These are phyloP conservation scores for Grosmannia huntii DNA, from an alignment of 2,329 filamentous ascomycete species.

Conservation along the genomic window DNA sequence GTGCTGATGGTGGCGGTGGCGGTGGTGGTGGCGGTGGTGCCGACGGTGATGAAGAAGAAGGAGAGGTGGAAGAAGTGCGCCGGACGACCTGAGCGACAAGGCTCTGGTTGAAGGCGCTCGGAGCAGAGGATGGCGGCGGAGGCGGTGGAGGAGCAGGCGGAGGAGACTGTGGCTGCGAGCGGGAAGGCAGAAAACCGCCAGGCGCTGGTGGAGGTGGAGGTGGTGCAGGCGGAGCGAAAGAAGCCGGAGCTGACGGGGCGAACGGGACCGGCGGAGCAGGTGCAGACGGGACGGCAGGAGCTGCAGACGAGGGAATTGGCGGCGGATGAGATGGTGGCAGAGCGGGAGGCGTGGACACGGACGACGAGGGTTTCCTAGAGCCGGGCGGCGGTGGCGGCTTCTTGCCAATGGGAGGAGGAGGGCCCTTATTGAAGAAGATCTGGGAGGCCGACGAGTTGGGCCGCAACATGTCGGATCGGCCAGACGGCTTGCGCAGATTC, in stretches of 20 bases:
- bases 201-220: conserved; percentile 24
- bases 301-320: conserved; percentile 15
- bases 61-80: conserved; percentile 18
- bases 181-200: conserved; percentile 17
- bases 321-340: conserved; percentile 2
- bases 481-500: conserved; percentile 43
- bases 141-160: conserved; percentile 22
- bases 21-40: conserved; percentile 22
- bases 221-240: conserved; percentile 23
- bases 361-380: conserved; percentile 41
- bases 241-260: conserved; percentile 15
- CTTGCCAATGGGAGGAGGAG: conserved; percentile 68
- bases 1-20: conserved; percentile 4
- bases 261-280: conserved; percentile 26
- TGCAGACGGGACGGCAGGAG: conserved; percentile 21
- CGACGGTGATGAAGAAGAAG: conserved; percentile 24
- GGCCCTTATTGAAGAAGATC: conserved; percentile 38
- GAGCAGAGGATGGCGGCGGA: conserved; percentile 24
- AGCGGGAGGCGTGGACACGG: not conserved
- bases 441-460: conserved; percentile 48
- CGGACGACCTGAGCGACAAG: conserved; percentile 28
- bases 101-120: conserved; percentile 19
- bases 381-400: conserved; percentile 54
- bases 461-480: conserved; percentile 34
- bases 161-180: conserved; percentile 16